These are phyloP conservation scores for Metarhizium brunneum DNA, from an alignment of 2,329 filamentous ascomycete species.

Conservation along the genomic window DNA sequence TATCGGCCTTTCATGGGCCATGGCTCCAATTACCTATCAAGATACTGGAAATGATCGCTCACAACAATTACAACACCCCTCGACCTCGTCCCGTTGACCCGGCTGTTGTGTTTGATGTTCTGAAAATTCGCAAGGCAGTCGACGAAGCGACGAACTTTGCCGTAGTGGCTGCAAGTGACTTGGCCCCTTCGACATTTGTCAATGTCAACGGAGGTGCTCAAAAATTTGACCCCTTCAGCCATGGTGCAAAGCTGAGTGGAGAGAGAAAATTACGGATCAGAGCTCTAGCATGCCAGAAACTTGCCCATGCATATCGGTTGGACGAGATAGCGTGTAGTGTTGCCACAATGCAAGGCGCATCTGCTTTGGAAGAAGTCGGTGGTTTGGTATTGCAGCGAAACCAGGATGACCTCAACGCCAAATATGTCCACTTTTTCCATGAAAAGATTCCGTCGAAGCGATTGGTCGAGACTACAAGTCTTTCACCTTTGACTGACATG, in stretches of 20 bases:
- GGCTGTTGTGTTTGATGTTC: slow-evolving; percentile 71
- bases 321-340: slow-evolving; percentile 80
- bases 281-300: slow-evolving; percentile 69
- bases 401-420: slow-evolving; percentile 60
- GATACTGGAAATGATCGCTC: slow-evolving; percentile 68
- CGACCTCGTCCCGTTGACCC: slow-evolving; percentile 70
- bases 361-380: slow-evolving; percentile 68
- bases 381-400: slow-evolving; percentile 62
- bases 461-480: slow-evolving; percentile 61
- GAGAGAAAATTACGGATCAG: slow-evolving; percentile 73
- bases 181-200: slow-evolving; percentile 55
- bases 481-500: slow-evolving; percentile 58
- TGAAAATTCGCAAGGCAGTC: slow-evolving; percentile 71
- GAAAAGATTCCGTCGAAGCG: slow-evolving; percentile 76
- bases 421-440: slow-evolving; percentile 88
- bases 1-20: slow-evolving; percentile 73
- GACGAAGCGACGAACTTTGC: slow-evolving; percentile 73
- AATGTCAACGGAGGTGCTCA: slow-evolving; percentile 34
- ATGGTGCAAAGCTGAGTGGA: slow-evolving; percentile 58
- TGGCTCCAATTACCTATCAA: slow-evolving; percentile 76
- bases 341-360: slow-evolving; percentile 73
- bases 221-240: slow-evolving; percentile 18
- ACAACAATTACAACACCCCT: slow-evolving; percentile 70
- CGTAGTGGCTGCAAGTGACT: slow-evolving; percentile 66
- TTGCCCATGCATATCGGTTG: slow-evolving; percentile 67